These are phyloP conservation scores for Amoebophrya sp. DNA, from an alignment of 169 alveolate species.

Conservation along the genomic window DNA sequence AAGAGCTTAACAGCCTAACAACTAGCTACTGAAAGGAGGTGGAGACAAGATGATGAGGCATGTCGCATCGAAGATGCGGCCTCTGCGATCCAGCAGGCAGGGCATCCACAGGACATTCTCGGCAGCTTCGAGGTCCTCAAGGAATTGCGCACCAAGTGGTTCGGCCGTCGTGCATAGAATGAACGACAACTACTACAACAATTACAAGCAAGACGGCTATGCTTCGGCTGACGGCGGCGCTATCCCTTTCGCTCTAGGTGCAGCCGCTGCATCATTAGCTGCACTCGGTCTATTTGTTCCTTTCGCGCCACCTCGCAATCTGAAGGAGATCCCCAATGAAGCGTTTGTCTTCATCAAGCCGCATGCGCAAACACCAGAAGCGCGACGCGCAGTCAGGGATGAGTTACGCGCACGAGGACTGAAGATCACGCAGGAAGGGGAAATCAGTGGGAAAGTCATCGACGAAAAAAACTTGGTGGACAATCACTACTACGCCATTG, in stretches of 20 bases:
- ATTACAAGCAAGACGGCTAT: no score
- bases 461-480: slow-evolving; percentile 33
- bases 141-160: no score
- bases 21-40: no score
- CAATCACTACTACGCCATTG: slow-evolving; percentile 36
- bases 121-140: no score
- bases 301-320: background rate
- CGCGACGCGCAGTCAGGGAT: background rate
- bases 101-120: no score
- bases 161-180: no score
- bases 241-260: background rate
- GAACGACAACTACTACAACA: no score
- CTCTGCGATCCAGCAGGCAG: no score
- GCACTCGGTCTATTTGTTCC: background rate
- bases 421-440: background rate
- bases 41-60: no score
- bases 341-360: slow-evolving; percentile 38
- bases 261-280: background rate
- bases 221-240: no score
- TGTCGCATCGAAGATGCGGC: no score
- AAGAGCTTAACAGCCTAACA: no score
- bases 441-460: background rate
- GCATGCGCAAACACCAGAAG: slow-evolving; percentile 21
- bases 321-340: background rate
- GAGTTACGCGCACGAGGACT: background rate